phyloP scores from a whole-genome alignment of 192 early-diverging fungal genomes.

The Pilaira anomala region DNA sequence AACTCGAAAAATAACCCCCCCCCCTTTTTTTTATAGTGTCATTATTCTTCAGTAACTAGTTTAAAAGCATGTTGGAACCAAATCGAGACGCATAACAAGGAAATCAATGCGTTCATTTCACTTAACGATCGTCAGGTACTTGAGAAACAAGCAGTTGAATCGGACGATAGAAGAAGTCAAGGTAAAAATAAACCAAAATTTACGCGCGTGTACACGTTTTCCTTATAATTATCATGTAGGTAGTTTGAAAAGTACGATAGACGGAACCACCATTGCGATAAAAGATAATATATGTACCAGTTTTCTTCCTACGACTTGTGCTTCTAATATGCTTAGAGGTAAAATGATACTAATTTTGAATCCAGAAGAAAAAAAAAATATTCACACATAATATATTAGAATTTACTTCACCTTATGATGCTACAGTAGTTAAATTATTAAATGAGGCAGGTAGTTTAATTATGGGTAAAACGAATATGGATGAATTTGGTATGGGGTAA shows the following conservation, averaged over 20 bases:
- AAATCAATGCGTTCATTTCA: slow-evolving; percentile 45
- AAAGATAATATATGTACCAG: slow-evolving; percentile 81
- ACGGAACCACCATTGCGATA: slow-evolving; percentile 66
- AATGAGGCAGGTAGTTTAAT: slow-evolving; percentile 59
- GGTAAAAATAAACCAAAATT: not conserved
- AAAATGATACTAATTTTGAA: slow-evolving; percentile 16
- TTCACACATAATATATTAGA: slow-evolving; percentile 29
- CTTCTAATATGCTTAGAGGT: slow-evolving; percentile 64
- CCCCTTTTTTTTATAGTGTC: not conserved
- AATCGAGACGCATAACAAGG: slow-evolving; percentile 36
- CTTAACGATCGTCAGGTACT: slow-evolving; percentile 27
- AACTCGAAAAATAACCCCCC: not conserved
- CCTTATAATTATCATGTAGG: not conserved
- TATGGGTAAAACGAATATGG: slow-evolving; percentile 89
- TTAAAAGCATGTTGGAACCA: slow-evolving; percentile 25
- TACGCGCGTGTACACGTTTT: not conserved
- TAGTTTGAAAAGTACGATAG: not conserved
- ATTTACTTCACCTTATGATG: slow-evolving; percentile 66
- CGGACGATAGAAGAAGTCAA: not conserved
- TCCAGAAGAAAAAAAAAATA: not conserved
- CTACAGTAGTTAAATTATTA: slow-evolving; percentile 67
- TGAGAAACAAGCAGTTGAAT: slow-evolving; percentile 15
- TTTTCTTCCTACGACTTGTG: slow-evolving; percentile 67
- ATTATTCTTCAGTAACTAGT: not conserved
- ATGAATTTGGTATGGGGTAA: slow-evolving; percentile 97